Evolutionary conservation across 1,139 yeast species (phyloP).

Genomic region (Zygosaccharomyces sapae): DNA sequence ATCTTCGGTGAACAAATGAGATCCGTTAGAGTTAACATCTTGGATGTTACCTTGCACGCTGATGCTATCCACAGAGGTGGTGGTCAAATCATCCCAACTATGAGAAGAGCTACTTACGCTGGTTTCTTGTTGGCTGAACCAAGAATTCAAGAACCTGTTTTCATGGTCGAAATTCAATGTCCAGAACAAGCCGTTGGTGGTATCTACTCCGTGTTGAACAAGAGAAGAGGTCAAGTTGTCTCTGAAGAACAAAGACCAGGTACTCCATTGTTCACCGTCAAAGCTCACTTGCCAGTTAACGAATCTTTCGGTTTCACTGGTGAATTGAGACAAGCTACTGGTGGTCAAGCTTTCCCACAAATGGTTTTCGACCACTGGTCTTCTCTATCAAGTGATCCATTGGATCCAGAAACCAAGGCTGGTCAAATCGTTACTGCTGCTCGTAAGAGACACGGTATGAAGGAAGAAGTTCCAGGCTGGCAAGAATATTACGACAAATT

Average conservation of each 20-base stretch:
- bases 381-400: slow-evolving; percentile 83
- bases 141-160: slow-evolving; percentile 98
- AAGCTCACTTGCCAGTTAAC: slow-evolving; percentile 99
- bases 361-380: slow-evolving; percentile 99
- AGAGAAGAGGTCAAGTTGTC: slow-evolving; percentile 99
- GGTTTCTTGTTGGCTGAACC: slow-evolving; percentile 98
- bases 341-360: slow-evolving; percentile 99
- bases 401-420: slow-evolving; percentile 89
- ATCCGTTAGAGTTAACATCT: slow-evolving; percentile 94
- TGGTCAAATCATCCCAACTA: slow-evolving; percentile 99
- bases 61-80: slow-evolving; percentile 99
- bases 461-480: slow-evolving; percentile 97
- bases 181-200: slow-evolving; percentile 99
- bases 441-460: slow-evolving; percentile 97
- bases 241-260: slow-evolving; percentile 99
- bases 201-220: slow-evolving; percentile 98
- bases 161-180: slow-evolving; percentile 99
- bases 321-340: slow-evolving; percentile 99
- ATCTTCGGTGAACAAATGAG: slow-evolving; percentile 94
- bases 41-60: slow-evolving; percentile 99
- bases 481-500: slow-evolving; percentile 99
- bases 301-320: slow-evolving; percentile 99
- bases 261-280: slow-evolving; percentile 98
- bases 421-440: slow-evolving; percentile 86
- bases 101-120: slow-evolving; percentile 99